Evolutionary conservation across 1,284 basidiomycete species (phyloP).

Genomic region (Filobasidium uniguttulatum): DNA sequence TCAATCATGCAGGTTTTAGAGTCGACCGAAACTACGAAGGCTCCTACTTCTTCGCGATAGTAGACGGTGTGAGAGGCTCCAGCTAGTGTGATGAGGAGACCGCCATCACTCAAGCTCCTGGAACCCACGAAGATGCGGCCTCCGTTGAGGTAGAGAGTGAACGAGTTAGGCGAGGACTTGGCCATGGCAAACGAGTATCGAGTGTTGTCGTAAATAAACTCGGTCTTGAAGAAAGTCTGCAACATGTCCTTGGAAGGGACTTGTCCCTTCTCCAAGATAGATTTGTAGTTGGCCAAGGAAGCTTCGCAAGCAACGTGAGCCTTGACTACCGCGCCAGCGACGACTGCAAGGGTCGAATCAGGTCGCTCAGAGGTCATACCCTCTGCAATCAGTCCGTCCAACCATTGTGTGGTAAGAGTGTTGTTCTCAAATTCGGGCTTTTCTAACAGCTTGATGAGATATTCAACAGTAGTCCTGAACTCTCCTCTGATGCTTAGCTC

Average conservation of each 20-base stretch:
- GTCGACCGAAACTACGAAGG: conserved; percentile 84
- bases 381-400: conserved; percentile 85
- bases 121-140: conserved; percentile 79
- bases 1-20: conserved; percentile 96
- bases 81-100: conserved; percentile 77
- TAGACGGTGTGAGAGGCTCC: conserved; percentile 96
- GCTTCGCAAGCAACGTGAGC: conserved; percentile 80
- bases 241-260: conserved; percentile 87
- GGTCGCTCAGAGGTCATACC: conserved; percentile 95
- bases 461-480: conserved; percentile 97
- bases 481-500: conserved; percentile 97
- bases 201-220: conserved; percentile 94
- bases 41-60: conserved; percentile 96
- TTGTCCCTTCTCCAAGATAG: conserved; percentile 88
- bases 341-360: conserved; percentile 78
- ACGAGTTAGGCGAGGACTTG: conserved; percentile 71
- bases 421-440: conserved; percentile 94
- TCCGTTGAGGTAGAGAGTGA: conserved; percentile 95
- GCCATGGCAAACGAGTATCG: conserved; percentile 95
- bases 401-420: conserved; percentile 96
- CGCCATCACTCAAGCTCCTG: conserved; percentile 85
- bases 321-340: conserved; percentile 95
- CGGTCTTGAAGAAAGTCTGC: conserved; percentile 92
- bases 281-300: conserved; percentile 86
- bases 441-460: conserved; percentile 93